phyloP scores from a whole-genome alignment of 441 rosid genomes.

The Viola pubescens region DNA sequence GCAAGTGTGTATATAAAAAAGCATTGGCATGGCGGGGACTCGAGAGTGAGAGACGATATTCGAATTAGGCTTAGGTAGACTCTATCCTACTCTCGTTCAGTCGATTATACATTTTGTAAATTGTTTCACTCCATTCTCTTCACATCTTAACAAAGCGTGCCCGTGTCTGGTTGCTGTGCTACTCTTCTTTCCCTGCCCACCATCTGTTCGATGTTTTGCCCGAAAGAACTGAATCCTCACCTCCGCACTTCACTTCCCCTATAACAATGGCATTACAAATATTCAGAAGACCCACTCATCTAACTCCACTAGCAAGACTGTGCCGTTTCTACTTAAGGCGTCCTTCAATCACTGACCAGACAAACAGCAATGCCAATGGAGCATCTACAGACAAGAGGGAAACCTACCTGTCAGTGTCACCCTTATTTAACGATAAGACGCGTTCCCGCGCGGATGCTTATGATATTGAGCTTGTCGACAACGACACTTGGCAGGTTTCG shows the following conservation, averaged over 20 bases:
- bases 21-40: too few relatives aligned
- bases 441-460: constrained; percentile 21
- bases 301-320: constrained; percentile 10
- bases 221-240: constrained; percentile 2
- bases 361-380: constrained; percentile 1
- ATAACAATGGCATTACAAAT: constrained; percentile 27
- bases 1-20: too few relatives aligned
- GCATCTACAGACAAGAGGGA: constrained; percentile 8
- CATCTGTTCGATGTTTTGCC: constrained; percentile 46
- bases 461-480: constrained; percentile 60
- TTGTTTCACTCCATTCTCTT: too few relatives aligned
- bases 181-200: constrained; percentile 17
- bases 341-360: constrained; percentile 18
- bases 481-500: constrained; percentile 58
- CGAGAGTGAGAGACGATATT: too few relatives aligned
- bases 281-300: constrained; percentile 24
- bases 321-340: constrained; percentile 19
- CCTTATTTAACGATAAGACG: constrained; percentile 19
- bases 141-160: too few relatives aligned
- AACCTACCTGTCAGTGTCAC: constrained; percentile 26
- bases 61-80: too few relatives aligned
- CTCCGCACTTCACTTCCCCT: not conserved
- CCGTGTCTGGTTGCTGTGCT: too few relatives aligned
- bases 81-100: too few relatives aligned
- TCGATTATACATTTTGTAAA: too few relatives aligned